phyloP scores from a whole-genome alignment of 768 basidiomycete genomes.

The Tylopilus vinaceipallidus region DNA sequence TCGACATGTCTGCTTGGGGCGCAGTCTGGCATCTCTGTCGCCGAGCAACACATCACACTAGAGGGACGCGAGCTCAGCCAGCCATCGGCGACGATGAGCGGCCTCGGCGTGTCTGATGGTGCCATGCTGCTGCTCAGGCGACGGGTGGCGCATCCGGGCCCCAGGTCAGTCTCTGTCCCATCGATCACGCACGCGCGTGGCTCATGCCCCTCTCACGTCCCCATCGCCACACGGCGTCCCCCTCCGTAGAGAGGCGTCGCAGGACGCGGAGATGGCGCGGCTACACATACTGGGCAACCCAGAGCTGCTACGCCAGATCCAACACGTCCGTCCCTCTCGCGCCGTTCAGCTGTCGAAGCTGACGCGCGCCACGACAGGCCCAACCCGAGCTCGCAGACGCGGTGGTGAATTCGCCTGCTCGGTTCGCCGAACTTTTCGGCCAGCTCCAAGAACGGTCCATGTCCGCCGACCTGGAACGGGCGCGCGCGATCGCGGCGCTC shows the following conservation, averaged over 20 bases:
- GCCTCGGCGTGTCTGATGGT: slow-evolving; percentile 57
- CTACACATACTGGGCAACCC: slow-evolving; percentile 87
- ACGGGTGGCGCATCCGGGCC: slow-evolving; percentile 47
- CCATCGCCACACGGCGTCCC: background rate
- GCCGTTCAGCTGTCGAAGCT: no score
- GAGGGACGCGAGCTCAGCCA: slow-evolving; percentile 64
- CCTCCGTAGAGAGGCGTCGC: slow-evolving; percentile 55
- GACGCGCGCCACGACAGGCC: slow-evolving; percentile 38
- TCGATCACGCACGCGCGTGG: background rate
- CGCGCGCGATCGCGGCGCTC: slow-evolving; percentile 62
- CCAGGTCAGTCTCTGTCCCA: slow-evolving; percentile 31
- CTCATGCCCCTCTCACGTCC: background rate
- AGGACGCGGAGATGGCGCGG: slow-evolving; percentile 89
- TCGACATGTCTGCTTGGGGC: no score
- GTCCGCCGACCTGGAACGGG: slow-evolving; percentile 51
- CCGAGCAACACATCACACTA: slow-evolving; percentile 72
- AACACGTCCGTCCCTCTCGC: slow-evolving; percentile 41
- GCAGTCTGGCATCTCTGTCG: slow-evolving; percentile 73
- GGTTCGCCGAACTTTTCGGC: slow-evolving; percentile 72
- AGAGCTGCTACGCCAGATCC: slow-evolving; percentile 68
- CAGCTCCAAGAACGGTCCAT: slow-evolving; percentile 57
- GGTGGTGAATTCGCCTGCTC: slow-evolving; percentile 59
- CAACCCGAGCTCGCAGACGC: slow-evolving; percentile 84
- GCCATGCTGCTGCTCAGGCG: slow-evolving; percentile 69
- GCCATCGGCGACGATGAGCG: slow-evolving; percentile 65